Evolutionary conservation across 495 filamentous ascomycete genomes (phyloP).

Genomic region (Paragyromitra xinjiangensis): DNA sequence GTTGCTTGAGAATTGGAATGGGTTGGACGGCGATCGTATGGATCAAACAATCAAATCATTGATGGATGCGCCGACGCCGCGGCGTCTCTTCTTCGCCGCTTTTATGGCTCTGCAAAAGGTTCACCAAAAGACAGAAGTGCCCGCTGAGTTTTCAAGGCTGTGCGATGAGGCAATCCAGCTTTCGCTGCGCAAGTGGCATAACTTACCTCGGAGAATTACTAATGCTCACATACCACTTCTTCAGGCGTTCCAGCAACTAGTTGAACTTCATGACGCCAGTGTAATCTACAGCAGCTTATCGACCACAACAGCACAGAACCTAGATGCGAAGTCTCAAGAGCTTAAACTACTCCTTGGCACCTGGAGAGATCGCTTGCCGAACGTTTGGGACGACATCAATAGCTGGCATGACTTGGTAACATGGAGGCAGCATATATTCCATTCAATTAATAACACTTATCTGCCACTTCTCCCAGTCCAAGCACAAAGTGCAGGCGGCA

Average conservation of each 20-base stretch:
- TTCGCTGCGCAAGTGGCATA: slow-evolving; percentile 97
- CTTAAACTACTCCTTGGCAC: slow-evolving; percentile 92
- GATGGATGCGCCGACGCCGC: slow-evolving; percentile 93
- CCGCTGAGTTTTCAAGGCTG: slow-evolving; percentile 81
- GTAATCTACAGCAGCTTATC: slow-evolving; percentile 90
- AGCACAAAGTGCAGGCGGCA: slow-evolving; percentile 77
- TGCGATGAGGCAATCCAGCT: slow-evolving; percentile 97
- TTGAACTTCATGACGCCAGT: slow-evolving; percentile 96
- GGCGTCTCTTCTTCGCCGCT: slow-evolving; percentile 93
- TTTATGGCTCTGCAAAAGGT: slow-evolving; percentile 96
- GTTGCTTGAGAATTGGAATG: slow-evolving; percentile 88
- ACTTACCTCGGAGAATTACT: slow-evolving; percentile 89
- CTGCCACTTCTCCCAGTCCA: slow-evolving; percentile 83
- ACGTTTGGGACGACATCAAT: slow-evolving; percentile 99
- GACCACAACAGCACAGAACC: slow-evolving; percentile 80
- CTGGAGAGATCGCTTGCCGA: slow-evolving; percentile 94
- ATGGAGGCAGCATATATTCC: slow-evolving; percentile 98
- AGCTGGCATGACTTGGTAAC: slow-evolving; percentile 99
- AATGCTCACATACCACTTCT: slow-evolving; percentile 94
- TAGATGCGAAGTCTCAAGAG: slow-evolving; percentile 94
- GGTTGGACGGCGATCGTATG: slow-evolving; percentile 84
- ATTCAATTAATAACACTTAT: slow-evolving; percentile 94
- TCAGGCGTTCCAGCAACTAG: slow-evolving; percentile 98
- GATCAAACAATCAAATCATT: slow-evolving; percentile 92
- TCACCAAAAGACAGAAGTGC: slow-evolving; percentile 83